Evolutionary conservation across 2,329 filamentous ascomycete species (phyloP).

Genomic region (Metarhizium rileyi): DNA sequence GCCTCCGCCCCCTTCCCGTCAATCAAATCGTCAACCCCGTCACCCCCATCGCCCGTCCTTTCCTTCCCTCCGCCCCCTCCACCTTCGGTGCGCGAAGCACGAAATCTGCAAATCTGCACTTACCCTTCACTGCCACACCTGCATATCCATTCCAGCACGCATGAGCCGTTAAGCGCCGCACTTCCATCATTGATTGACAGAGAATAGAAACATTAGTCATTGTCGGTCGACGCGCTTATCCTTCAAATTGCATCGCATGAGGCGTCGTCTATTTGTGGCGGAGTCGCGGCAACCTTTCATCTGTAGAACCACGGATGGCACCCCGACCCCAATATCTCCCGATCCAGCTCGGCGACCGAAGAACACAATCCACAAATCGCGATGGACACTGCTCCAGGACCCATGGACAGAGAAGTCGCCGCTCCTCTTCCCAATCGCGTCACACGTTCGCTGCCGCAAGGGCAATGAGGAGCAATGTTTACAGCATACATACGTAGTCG

Average conservation of each 20-base stretch:
- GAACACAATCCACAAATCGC: no score
- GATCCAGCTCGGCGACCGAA: no score
- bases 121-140: slow-evolving; percentile 3
- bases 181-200: not conserved
- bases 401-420: no score
- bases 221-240: not conserved
- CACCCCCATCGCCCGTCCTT: not conserved
- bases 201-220: slow-evolving; percentile 3
- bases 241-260: not conserved
- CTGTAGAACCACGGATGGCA: not conserved
- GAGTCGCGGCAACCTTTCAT: not conserved
- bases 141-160: not conserved
- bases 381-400: no score
- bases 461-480: no score
- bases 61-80: not conserved
- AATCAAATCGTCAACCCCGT: not conserved
- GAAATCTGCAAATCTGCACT: not conserved
- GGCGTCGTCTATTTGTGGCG: not conserved
- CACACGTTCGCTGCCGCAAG: no score
- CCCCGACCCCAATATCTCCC: no score
- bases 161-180: not conserved
- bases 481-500: no score
- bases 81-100: not conserved
- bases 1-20: not conserved
- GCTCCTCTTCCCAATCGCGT: no score